Evolutionary conservation across 805 yeast species (phyloP).

Genomic region (Ogataea nitratoaversa): DNA sequence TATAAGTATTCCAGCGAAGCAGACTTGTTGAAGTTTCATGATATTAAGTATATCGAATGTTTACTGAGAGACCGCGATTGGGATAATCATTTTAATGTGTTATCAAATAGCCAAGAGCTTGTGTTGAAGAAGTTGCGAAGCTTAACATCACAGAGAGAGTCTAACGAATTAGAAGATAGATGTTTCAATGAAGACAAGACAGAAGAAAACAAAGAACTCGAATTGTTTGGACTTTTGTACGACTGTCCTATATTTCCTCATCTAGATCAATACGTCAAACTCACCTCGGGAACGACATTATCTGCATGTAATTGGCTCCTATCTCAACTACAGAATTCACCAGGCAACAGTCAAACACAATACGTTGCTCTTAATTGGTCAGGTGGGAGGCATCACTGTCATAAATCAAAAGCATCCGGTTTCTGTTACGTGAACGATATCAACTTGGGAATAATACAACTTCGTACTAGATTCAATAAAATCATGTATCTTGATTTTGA

Average conservation of each 20-base stretch:
- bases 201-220: slow-evolving; percentile 20
- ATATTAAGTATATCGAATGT: slow-evolving; percentile 35
- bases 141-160: neutral
- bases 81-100: slow-evolving; percentile 17
- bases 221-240: slow-evolving; percentile 44
- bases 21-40: slow-evolving; percentile 50
- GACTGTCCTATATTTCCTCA: slow-evolving; percentile 65
- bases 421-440: slow-evolving; percentile 74
- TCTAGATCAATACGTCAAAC: slow-evolving; percentile 44
- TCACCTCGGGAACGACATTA: slow-evolving; percentile 56
- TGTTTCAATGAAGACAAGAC: slow-evolving; percentile 6
- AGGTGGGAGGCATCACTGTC: slow-evolving; percentile 77
- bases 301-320: slow-evolving; percentile 39
- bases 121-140: slow-evolving; percentile 5
- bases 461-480: slow-evolving; percentile 42
- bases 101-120: slow-evolving; percentile 9
- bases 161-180: slow-evolving; percentile 1
- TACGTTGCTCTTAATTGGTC: slow-evolving; percentile 63
- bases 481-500: slow-evolving; percentile 68
- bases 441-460: slow-evolving; percentile 48
- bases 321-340: neutral
- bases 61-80: slow-evolving; percentile 30
- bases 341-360: slow-evolving; percentile 3
- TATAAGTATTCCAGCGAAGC: slow-evolving; percentile 26
- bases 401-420: slow-evolving; percentile 53